Base-by-base conservation (phyloP, 1,139 yeast species). In the Chernovozyma aurita region DNA sequence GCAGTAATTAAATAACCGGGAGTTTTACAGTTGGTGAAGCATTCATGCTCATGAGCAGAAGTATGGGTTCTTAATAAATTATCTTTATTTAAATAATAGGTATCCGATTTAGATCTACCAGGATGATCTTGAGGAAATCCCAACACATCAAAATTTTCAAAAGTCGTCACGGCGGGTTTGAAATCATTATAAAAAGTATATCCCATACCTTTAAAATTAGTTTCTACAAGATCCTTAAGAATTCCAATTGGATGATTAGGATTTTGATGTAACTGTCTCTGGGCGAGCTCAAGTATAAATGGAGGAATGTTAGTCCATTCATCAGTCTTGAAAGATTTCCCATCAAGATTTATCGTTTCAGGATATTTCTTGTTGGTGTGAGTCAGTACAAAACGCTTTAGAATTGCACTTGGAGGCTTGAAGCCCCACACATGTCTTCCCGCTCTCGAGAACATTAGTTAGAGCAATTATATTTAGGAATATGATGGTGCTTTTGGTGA, bases 81-180 rank as follows among this genome's bases (percentile, higher is more conserved):
- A 13, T 73, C 72, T 41, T 78, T 70, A 59, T 92, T 90, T 41
- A 92, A 59, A 55, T 92, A 92, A 58, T 92, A 92, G 0, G 98
- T 92, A 55, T 92, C 98, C 3, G 95, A 85, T 50, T 77, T 84
- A 22, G 94, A 79, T 53, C 99, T 72, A 3, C 98, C 97, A 0
- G 95, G 96, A 53, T 92, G 99, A 53, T 90, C 95, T 31, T 62
- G 57, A 0, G 97, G 95, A 57, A 92, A 92, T 1, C 95, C 97
- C 31, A 92, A 69, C 3, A 84, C 85, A 55, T 92, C 98, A 53
- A 94, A 92, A 57, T 92, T 92, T 51, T 90, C 85, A 50, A 65
- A 76, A 2, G 78, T 83, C 5, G 92, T 71, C 1, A 92, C 98
- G 3, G 78, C 85, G 0, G 98, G 97, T 42, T 74, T 70, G 61